These are phyloP conservation scores for Pseudogymnoascus sp. DNA, from an alignment of 2,329 filamentous ascomycete species.

Conservation along the genomic window DNA sequence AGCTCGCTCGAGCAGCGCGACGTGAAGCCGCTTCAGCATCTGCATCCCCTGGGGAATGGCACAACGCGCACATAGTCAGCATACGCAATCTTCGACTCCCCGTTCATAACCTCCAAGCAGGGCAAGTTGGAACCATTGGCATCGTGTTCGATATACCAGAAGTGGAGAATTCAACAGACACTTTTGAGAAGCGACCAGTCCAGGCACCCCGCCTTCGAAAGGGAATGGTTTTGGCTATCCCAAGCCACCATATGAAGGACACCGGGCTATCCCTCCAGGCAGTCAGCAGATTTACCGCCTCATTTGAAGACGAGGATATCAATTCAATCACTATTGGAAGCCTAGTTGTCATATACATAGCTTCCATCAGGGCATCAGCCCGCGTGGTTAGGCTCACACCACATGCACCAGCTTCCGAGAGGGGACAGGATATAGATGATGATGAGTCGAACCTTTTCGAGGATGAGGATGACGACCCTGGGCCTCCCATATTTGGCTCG, in stretches of 20 bases:
- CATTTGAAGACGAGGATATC: constrained; percentile 58
- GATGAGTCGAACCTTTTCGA: constrained; percentile 37
- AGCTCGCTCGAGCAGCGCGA: constrained; percentile 45
- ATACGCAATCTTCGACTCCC: constrained; percentile 82
- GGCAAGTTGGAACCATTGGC: constrained; percentile 86
- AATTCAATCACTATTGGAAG: constrained; percentile 58
- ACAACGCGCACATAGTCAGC: constrained; percentile 71
- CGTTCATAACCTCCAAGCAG: constrained; percentile 64
- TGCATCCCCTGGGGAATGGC: constrained; percentile 62
- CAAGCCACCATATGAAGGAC: constrained; percentile 49
- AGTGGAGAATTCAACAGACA: constrained; percentile 28
- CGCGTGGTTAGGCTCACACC: constrained; percentile 52
- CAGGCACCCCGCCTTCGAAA: constrained; percentile 50
- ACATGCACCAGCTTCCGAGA: constrained; percentile 22
- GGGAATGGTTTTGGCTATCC: constrained; percentile 72
- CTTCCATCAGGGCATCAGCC: constrained; percentile 76
- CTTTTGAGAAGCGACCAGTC: constrained; percentile 25
- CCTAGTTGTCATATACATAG: constrained; percentile 75
- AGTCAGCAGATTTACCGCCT: constrained; percentile 62
- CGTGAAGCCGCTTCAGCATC: constrained; percentile 40
- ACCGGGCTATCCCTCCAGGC: constrained; percentile 53
- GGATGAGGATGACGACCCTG: constrained; percentile 27
- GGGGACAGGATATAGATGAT: constrained; percentile 22
- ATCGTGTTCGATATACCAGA: constrained; percentile 50
- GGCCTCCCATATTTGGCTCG: constrained; percentile 32